Evolutionary conservation across 2,329 filamentous ascomycete genomes (phyloP).

Genomic region (Ascomycota sp.): DNA sequence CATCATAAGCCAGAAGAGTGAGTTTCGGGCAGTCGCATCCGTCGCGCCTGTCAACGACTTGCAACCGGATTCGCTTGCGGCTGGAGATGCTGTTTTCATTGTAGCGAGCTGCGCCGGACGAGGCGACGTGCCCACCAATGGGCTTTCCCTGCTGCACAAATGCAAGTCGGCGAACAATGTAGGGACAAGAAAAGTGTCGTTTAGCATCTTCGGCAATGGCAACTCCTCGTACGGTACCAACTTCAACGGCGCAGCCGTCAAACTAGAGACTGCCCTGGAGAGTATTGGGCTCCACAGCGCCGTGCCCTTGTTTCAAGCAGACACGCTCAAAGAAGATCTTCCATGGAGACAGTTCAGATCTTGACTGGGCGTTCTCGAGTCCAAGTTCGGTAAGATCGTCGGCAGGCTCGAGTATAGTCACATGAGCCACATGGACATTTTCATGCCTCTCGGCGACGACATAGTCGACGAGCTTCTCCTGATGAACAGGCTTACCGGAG

Average conservation of each 20-base stretch:
- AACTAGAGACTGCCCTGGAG: not conserved
- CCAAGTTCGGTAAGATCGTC: not conserved
- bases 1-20: not conserved
- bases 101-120: conserved; percentile 1
- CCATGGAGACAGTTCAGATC: conserved; percentile 1
- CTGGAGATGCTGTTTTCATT: conserved; percentile 1
- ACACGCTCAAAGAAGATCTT: conserved; percentile 1
- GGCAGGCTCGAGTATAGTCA: conserved; percentile 1
- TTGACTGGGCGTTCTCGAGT: not conserved
- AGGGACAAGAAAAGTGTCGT: not conserved
- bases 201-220: conserved; percentile 1
- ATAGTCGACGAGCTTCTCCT: conserved; percentile 1
- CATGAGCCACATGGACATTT: conserved; percentile 1
- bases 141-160: not conserved
- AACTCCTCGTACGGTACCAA: conserved; percentile 1
- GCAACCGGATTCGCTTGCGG: not conserved
- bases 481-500: not conserved
- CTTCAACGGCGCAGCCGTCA: conserved; percentile 1
- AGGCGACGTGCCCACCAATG: conserved; percentile 1
- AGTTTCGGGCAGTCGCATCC: not conserved
- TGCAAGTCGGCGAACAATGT: not conserved
- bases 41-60: conserved; percentile 1
- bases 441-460: not conserved
- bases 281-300: not conserved
- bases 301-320: conserved; percentile 1